Evolutionary conservation across 495 filamentous ascomycete species (phyloP).

Genomic region (Cercophora newfieldiana): DNA sequence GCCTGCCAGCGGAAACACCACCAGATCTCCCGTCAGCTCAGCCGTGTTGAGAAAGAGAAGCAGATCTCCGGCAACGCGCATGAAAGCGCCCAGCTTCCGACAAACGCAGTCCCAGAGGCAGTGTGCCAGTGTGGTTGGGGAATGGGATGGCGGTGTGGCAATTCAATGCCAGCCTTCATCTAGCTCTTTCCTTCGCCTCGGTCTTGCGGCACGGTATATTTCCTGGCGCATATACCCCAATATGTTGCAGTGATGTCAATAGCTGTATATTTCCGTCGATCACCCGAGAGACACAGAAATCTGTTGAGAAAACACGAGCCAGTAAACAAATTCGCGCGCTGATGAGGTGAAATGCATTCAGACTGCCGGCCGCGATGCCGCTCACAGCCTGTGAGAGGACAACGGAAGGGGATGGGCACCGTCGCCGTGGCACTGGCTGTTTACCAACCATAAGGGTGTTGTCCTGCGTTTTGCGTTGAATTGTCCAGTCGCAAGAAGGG

Average conservation of each 20-base stretch:
- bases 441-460: conserved; percentile 12
- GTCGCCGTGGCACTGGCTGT: conserved; percentile 12
- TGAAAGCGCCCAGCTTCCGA: neutral
- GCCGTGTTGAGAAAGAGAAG: conserved; percentile 4
- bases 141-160: neutral
- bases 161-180: conserved; percentile 8
- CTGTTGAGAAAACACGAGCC: neutral
- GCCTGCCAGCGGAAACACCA: neutral
- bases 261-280: conserved; percentile 9
- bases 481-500: conserved; percentile 16
- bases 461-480: conserved; percentile 3
- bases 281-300: conserved; percentile 4
- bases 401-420: neutral
- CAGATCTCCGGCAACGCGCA: conserved; percentile 6
- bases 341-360: neutral
- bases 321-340: neutral
- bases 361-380: neutral
- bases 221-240: neutral
- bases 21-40: conserved; percentile 11
- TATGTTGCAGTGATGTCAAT: conserved; percentile 6
- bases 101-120: neutral
- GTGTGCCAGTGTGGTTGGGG: neutral
- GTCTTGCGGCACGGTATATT: conserved; percentile 8
- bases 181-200: conserved; percentile 9
- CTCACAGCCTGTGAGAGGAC: conserved; percentile 2